Evolutionary conservation across 768 basidiomycete species (phyloP), one percentile per base, ranked within the genome.

Genomic region (Mycena pura): DNA sequence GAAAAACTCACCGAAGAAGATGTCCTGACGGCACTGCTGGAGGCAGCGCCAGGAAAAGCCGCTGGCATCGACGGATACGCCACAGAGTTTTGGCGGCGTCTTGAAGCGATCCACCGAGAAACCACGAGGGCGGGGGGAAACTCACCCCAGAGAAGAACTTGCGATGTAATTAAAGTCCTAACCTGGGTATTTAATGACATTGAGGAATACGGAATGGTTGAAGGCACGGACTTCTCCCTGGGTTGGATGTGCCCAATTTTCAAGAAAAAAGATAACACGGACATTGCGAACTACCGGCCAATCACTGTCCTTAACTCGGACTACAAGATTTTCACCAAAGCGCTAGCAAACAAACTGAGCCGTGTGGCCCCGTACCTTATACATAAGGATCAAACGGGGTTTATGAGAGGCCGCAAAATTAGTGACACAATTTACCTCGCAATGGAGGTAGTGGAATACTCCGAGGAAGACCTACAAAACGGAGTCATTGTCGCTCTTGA

Each of bases 301-400:
- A 72, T 72, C 0, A 72, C 64, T 0, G 53, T 72, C 0, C 52
- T 61, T n/a, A 61, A 61, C 53, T 31, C 38, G 3, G 53, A 61
- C 54, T 61, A 61, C 34, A 61, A 61, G 28, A 41, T 61, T n/a
- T 61, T 61, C 44, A 61, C 60, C 1, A 61, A 61, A 41, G 51
- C 53, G 5, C 27, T 61, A 19, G 10, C 60, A 14, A 34, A 58
- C 11, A 61, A 61, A 22, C 40, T 61, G 14, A 28, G 40, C 11
- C 24, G 44, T 5, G 27, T 61, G 21, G 57, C 11, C 34, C 50
- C 19, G 36, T 17, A 25, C 25, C 34, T n/a, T n/a, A n/a, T n/a
- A n/a, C n/a, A 53, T n/a, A 29, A 32, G 28, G 53, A 71, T 43
- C 75, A 75, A 45, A 47, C 70, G 0, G 73, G 72, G 0, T 76